Conservation (phyloP, 2,329 filamentous ascomycete genomes). For the Thyridium curvatum region DNA sequence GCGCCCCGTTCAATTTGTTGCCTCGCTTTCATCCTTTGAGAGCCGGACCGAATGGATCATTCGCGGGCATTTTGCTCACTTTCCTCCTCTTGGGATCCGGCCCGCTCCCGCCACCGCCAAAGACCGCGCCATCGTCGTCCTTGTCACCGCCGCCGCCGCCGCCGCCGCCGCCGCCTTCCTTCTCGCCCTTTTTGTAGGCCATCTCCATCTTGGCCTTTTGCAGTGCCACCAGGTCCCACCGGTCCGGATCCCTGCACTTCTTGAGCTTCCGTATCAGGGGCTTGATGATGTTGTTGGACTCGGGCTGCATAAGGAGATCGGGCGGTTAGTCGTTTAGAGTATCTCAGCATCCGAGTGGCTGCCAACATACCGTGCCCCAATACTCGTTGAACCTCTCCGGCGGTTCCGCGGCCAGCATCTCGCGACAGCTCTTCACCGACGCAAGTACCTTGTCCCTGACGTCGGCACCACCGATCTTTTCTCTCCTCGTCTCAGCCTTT, state of each 20-base stretch:
- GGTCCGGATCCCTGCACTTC: conserved; percentile 67
- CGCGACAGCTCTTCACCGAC: conserved; percentile 43
- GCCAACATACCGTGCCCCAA: conserved; percentile 41
- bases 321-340: no score
- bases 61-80: conserved; percentile 22
- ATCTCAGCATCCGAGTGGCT: no score
- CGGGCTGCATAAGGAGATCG: conserved; percentile 24
- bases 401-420: conserved; percentile 49
- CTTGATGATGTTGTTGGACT: conserved; percentile 43
- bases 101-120: conserved; percentile 28
- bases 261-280: conserved; percentile 63
- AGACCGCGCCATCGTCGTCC: conserved; percentile 36
- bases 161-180: conserved; percentile 15
- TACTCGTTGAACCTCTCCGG: conserved; percentile 48
- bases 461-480: conserved; percentile 16
- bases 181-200: conserved; percentile 29
- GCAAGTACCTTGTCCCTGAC: conserved; percentile 41
- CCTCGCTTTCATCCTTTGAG: conserved; percentile 20
- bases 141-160: conserved; percentile 3
- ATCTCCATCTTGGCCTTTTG: conserved; percentile 58
- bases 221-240: conserved; percentile 63
- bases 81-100: conserved; percentile 39
- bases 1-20: no score
- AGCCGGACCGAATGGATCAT: conserved; percentile 42
- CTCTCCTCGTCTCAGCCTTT: conserved; percentile 12